Percentiles rank a stretch among this genome's conserved stretches.
These are phyloP conservation scores for Leishmania guyanensis DNA, from an alignment of 208 protist genomes.

Conservation along the genomic window DNA sequence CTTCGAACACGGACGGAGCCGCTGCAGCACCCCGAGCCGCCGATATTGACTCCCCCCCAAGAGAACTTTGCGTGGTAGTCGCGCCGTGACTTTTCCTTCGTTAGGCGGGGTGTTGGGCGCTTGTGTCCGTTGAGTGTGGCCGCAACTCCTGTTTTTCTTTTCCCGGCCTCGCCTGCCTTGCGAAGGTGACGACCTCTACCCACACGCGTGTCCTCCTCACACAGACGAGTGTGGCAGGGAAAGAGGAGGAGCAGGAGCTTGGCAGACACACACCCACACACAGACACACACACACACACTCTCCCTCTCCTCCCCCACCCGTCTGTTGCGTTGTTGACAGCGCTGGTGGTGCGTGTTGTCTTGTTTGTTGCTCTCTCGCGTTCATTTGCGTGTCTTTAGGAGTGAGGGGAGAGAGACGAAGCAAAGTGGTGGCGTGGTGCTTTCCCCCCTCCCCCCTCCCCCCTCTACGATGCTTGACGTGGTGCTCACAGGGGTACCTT, in stretches of 20 bases:
- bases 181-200: background rate
- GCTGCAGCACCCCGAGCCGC: constrained; percentile 28
- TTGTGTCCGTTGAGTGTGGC: background rate
- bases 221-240: background rate
- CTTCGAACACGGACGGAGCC: constrained; percentile 31
- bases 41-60: constrained; percentile 11
- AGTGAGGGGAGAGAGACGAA: background rate
- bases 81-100: background rate
- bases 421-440: background rate
- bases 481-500: background rate
- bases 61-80: constrained; percentile 6
- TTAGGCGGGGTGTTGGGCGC: background rate
- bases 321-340: background rate
- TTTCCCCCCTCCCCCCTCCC: background rate
- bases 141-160: background rate
- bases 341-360: background rate
- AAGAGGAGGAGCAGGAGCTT: background rate
- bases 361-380: background rate
- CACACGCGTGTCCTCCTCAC: background rate
- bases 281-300: background rate
- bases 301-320: background rate
- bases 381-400: no score
- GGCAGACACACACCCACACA: background rate
- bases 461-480: background rate
- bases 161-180: background rate